A percentile compares a stretch with the other conserved stretches of the same genome.
phyloP scores from a whole-genome alignment of 768 basidiomycete genomes.

The Leucocoprinus birnbaumii region DNA sequence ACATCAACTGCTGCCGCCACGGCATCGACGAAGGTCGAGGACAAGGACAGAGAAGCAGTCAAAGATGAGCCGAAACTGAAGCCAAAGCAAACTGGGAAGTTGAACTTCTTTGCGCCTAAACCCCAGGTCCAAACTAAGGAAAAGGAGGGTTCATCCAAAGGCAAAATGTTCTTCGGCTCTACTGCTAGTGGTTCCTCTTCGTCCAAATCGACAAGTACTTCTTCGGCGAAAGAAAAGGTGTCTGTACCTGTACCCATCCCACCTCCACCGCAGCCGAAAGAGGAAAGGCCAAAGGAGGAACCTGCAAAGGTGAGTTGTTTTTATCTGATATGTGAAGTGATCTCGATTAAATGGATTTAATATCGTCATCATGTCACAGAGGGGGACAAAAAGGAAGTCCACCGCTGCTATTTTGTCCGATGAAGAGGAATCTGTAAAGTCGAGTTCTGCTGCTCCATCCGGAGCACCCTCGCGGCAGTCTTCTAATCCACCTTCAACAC shows the following conservation, averaged over 20 bases:
- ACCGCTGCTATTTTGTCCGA: slow-evolving; percentile 22
- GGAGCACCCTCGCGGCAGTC: slow-evolving; percentile 13
- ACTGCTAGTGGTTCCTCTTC: background rate
- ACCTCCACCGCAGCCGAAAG: slow-evolving; percentile 5
- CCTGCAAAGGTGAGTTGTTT: slow-evolving; percentile 5
- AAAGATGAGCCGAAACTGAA: slow-evolving; percentile 9
- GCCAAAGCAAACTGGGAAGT: slow-evolving; percentile 16
- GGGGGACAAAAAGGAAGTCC: slow-evolving; percentile 46
- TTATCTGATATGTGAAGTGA: background rate
- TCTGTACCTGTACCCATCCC: background rate
- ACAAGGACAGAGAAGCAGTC: slow-evolving; percentile 15
- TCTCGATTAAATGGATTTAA: background rate
- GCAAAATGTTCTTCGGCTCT: slow-evolving; percentile 15
- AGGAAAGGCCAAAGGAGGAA: slow-evolving; percentile 42
- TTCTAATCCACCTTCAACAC: slow-evolving; percentile 11
- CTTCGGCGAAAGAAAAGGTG: slow-evolving; percentile 20
- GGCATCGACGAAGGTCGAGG: slow-evolving; percentile 15
- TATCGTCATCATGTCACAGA: slow-evolving; percentile 20
- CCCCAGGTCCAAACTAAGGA: slow-evolving; percentile 19
- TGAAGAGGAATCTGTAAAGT: slow-evolving; percentile 20
- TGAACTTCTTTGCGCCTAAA: slow-evolving; percentile 13
- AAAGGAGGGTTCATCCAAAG: slow-evolving; percentile 24
- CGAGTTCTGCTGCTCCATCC: slow-evolving; percentile 11
- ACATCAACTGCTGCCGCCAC: background rate
- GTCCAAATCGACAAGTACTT: slow-evolving; percentile 1